Conservation (phyloP, 2,329 filamentous ascomycete species). For the Microsporum audouinii region DNA sequence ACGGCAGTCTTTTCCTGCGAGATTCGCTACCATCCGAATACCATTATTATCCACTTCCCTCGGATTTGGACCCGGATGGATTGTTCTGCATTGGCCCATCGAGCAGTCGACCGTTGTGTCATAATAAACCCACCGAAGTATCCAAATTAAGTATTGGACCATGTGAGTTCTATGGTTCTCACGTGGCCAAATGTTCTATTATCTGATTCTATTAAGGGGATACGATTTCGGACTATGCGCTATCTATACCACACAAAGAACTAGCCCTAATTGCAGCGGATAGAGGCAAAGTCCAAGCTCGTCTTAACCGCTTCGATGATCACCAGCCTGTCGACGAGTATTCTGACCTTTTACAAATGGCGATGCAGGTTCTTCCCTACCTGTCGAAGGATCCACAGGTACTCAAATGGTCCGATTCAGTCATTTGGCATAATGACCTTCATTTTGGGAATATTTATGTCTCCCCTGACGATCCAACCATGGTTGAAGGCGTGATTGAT, state of each 20-base stretch:
- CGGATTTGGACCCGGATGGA: slow-evolving; percentile 13
- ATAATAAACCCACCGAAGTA: slow-evolving; percentile 20
- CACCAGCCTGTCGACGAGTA: slow-evolving; percentile 16
- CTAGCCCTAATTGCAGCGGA: background rate
- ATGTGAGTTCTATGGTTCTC: slow-evolving; percentile 19
- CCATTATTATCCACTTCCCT: background rate
- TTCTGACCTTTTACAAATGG: slow-evolving; percentile 6
- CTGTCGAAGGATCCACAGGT: slow-evolving; percentile 4
- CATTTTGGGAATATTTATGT: slow-evolving; percentile 33
- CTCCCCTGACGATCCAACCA: slow-evolving; percentile 15
- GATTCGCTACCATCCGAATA: background rate
- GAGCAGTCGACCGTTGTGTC: slow-evolving; percentile 22
- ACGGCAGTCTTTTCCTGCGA: slow-evolving; percentile 14
- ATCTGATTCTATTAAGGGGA: slow-evolving; percentile 12
- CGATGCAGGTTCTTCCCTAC: background rate
- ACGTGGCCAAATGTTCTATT: background rate
- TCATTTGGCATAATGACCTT: slow-evolving; percentile 32
- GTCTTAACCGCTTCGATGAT: slow-evolving; percentile 12
- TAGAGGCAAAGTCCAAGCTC: slow-evolving; percentile 10
- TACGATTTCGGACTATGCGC: slow-evolving; percentile 12
- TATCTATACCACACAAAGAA: slow-evolving; percentile 14
- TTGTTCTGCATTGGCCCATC: slow-evolving; percentile 30
- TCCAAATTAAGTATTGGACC: slow-evolving; percentile 24
- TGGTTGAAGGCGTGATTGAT: slow-evolving; percentile 29
- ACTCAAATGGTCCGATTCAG: background rate